Percentiles rank a stretch among this genome's conserved stretches.
Conservation (phyloP, 805 yeast species). For the Blastobotrys attinorum region DNA sequence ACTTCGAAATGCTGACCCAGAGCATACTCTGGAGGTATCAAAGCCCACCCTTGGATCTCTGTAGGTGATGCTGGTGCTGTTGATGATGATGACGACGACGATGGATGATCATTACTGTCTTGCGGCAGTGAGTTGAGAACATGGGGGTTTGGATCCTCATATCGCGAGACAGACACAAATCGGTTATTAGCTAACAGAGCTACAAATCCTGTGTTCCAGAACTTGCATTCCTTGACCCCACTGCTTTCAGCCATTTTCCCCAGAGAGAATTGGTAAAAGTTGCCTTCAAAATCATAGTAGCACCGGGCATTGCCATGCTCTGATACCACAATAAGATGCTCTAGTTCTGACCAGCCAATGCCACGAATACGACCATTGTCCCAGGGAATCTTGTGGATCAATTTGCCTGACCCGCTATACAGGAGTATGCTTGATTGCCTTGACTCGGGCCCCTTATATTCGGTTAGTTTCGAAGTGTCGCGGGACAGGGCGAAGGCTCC, state of each 20-base stretch:
- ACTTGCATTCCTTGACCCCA: conserved; percentile 31
- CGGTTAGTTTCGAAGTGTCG: conserved; percentile 26
- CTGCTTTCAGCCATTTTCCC: conserved; percentile 29
- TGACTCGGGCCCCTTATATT: conserved; percentile 15
- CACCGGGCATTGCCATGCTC: conserved; percentile 45
- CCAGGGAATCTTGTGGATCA: conserved; percentile 28
- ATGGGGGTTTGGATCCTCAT: conserved; percentile 29
- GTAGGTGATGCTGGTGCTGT: not conserved
- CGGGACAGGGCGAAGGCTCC: conserved; percentile 44
- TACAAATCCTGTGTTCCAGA: conserved; percentile 39
- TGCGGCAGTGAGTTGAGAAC: conserved; percentile 12
- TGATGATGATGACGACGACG: too few relatives aligned
- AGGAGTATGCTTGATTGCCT: conserved; percentile 21
- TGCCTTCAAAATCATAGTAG: conserved; percentile 60
- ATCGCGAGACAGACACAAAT: conserved; percentile 35
- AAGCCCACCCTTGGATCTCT: conserved; percentile 24
- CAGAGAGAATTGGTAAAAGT: conserved; percentile 47
- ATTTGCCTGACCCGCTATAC: conserved; percentile 27
- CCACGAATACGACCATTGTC: conserved; percentile 43
- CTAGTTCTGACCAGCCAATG: conserved; percentile 45
- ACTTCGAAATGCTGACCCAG: conserved; percentile 26
- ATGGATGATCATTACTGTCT: conserved; percentile 1
- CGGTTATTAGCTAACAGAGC: conserved; percentile 35
- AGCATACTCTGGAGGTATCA: conserved; percentile 22
- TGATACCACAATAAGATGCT: conserved; percentile 49